Evolutionary conservation across 73 alveolate genomes (phyloP), one percentile per base, ranked within the genome.

Genomic region (Stentor coeruleus): DNA sequence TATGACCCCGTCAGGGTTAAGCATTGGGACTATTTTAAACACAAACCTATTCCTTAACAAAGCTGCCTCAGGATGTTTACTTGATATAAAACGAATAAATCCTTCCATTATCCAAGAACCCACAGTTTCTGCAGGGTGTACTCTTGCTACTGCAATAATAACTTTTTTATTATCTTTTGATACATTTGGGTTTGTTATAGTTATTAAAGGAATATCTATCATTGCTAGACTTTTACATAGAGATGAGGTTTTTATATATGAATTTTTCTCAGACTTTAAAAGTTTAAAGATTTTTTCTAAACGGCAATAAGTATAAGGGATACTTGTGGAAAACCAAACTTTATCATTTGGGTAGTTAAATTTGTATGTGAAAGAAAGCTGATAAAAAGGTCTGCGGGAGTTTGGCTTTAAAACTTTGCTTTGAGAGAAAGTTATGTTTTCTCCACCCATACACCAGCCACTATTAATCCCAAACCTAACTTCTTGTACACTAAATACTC

Each of bases 1-100:
- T 42, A 93, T 86, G 3, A 91, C 97, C 0, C 98, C 98, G 81
- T 93, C 98, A 1, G 96, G 95, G 88, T 93, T 93, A 83, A 91
- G 83, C 98, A 93, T 93, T 42, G 98, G 98, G 3, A 93, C 91
- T 31, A 93, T 87, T 82, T 91, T 91, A 49, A 93, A 77, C 15
- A 93, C 60, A 74, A 88, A 91, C 39, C 93, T 86, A 58, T 85
- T 87, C 82, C 97, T 59, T 38, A 93, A 74, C 76, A 91, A 75
- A 55, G 83, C 76, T 0, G 96, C 97, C 76, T 87, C 95, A 28
- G 79, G 79, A 33, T 66, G 79, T 2, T 66, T 66, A 2, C 79
- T 66, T 40, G 79, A 20, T 20, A 66, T 26, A 66, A 66, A 66
- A 26, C 79, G 79, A 20, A 88, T 38, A 35, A 88, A 57, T 28